These are phyloP conservation scores for Acanthamoeba quina DNA, from an alignment of 208 protist genomes.

Conservation along the genomic window DNA sequence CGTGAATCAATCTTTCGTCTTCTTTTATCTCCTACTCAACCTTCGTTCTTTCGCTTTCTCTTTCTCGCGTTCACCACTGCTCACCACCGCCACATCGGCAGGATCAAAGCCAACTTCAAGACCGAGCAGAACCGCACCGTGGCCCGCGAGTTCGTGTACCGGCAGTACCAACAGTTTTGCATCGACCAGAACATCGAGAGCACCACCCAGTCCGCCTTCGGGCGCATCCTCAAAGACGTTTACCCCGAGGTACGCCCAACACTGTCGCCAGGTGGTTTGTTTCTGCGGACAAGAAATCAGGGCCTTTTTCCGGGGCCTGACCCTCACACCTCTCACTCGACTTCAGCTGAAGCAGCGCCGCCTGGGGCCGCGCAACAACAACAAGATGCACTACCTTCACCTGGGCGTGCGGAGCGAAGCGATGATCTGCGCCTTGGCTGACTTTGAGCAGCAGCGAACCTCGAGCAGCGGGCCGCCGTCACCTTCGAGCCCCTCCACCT, in stretches of 20 bases:
- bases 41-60: no score
- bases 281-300: not conserved
- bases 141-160: not conserved
- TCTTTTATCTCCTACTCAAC: no score
- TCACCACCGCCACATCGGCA: not conserved
- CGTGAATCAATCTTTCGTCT: no score
- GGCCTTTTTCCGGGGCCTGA: not conserved
- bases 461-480: not conserved
- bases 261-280: not conserved
- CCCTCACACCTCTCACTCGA: not conserved
- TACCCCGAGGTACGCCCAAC: not conserved
- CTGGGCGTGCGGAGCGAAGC: not conserved
- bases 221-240: not conserved
- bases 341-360: not conserved
- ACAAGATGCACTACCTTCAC: conserved; percentile 53
- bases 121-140: not conserved
- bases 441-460: not conserved
- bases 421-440: not conserved
- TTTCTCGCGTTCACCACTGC: no score
- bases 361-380: conserved; percentile 27
- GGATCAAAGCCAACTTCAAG: not conserved
- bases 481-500: not conserved
- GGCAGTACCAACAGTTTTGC: not conserved
- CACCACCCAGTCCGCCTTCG: conserved; percentile 45
- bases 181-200: not conserved